Percentiles rank a stretch among this genome's conserved stretches.
These are phyloP conservation scores for Trichoderma afroharzianum DNA, from an alignment of 2,329 filamentous ascomycete genomes.

Conservation along the genomic window DNA sequence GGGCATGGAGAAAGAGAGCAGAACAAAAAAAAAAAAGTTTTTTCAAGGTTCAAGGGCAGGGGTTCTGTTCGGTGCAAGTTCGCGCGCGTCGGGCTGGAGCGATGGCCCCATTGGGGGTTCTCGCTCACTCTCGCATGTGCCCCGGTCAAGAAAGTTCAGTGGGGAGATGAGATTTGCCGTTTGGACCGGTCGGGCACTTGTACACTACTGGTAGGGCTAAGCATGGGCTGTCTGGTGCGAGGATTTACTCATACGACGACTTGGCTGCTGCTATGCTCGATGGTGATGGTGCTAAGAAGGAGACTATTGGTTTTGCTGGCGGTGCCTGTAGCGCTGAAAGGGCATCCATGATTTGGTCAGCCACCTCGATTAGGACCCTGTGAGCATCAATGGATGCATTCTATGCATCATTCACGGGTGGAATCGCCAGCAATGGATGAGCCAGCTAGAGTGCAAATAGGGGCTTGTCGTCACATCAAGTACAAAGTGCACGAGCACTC, in stretches of 20 bases:
- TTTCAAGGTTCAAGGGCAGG: not conserved
- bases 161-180: not conserved
- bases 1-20: not conserved
- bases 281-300: too few species aligned
- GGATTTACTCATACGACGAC: not conserved
- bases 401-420: not conserved
- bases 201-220: not conserved
- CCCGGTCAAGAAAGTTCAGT: not conserved
- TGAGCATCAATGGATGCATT: not conserved
- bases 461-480: too few species aligned
- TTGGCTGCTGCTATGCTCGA: too few species aligned
- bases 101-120: not conserved
- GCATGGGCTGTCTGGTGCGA: not conserved
- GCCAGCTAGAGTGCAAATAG: not conserved
- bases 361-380: not conserved
- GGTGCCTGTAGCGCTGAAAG: not conserved
- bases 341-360: not conserved
- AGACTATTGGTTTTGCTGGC: not conserved
- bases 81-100: not conserved
- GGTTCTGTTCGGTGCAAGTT: not conserved
- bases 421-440: not conserved
- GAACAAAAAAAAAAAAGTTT: not conserved
- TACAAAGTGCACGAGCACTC: not conserved
- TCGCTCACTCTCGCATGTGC: not conserved
- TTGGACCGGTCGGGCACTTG: not conserved